Base-by-base conservation (phyloP, 305 asterid species). In the Fraxinus sp. region DNA sequence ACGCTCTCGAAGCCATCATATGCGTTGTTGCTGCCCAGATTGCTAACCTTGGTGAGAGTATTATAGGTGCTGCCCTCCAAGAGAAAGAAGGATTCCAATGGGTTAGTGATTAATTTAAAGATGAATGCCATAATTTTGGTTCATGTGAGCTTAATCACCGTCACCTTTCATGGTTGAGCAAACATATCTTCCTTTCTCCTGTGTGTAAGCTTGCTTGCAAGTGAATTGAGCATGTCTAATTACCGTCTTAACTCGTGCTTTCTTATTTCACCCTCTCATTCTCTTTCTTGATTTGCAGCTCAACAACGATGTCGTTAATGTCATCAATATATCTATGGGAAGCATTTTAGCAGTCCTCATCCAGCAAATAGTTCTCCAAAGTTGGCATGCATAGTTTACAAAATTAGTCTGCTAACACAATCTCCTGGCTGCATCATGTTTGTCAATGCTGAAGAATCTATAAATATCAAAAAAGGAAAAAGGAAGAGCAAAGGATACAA, bases 11-110 rank as follows among this genome's bases (percentile, higher is more conserved):
- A 85, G 93, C 89, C 30, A 71, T 87, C 49, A 79, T 92, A 86
- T 95, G 99, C 49, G 90, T 95, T 64, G 75, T 92, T 74, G 99
- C 99, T 24, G 90, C 99, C 88, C 99, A 96, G 90, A 89, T 95
- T 78, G 99, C 99, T 22, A 96, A 96, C 87, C 81, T 96, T 62
- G 98, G 98, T 35, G 99, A 96, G 88, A 96, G 98, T 85, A 79
- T 96, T 43, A 95, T 96, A 14, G 99, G 98, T 46, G 99, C 99
- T 81, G 84, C 86, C 18, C 80, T 95, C 77, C 99, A 96, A 84
- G 99, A 92, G 71, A 95, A 90, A 86, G 94, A 95, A 87, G 99
- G 98, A 77, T 92, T 91, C 80, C 81, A 46, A 89, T 96, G 99
- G 99, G 99, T 96, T 41, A 83, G 91, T 80, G 83, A 66, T 75